Percentiles rank a stretch among this genome's conserved stretches.
Conservation (phyloP, 2,329 filamentous ascomycete species). For the Colletotrichum tropicale region DNA sequence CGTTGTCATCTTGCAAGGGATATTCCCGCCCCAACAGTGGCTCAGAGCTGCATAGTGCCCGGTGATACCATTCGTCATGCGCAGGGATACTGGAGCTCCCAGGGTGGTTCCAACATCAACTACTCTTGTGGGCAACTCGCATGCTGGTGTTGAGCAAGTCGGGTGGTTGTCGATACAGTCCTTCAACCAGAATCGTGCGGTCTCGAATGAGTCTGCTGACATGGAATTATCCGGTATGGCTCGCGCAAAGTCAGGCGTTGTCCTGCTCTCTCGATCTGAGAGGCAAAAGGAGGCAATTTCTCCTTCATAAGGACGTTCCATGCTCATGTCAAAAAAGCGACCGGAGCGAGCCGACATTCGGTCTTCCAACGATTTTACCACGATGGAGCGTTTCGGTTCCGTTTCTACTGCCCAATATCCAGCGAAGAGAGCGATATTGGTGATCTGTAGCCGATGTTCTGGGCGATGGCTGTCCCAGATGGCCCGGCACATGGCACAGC, state of each 20-base stretch:
- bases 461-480: neutral
- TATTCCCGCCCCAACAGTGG: neutral
- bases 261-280: neutral
- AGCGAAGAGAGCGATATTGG: neutral
- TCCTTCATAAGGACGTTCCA: accelerated
- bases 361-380: too few relatives aligned
- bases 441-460: accelerated
- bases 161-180: neutral
- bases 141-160: neutral
- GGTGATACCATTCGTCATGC: accelerated
- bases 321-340: neutral
- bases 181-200: neutral
- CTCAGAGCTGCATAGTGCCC: neutral
- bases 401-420: neutral
- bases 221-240: neutral
- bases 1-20: neutral
- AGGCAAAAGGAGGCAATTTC: neutral
- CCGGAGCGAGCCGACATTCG: too few relatives aligned
- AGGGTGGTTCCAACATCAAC: accelerated
- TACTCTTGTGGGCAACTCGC: neutral
- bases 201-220: neutral
- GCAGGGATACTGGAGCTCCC: accelerated
- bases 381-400: neutral
- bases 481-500: neutral
- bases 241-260: neutral